Percentiles rank a stretch among this genome's conserved stretches.
Evolutionary conservation across 805 yeast genomes (phyloP).

Genomic region (Candida silvicultrix): DNA sequence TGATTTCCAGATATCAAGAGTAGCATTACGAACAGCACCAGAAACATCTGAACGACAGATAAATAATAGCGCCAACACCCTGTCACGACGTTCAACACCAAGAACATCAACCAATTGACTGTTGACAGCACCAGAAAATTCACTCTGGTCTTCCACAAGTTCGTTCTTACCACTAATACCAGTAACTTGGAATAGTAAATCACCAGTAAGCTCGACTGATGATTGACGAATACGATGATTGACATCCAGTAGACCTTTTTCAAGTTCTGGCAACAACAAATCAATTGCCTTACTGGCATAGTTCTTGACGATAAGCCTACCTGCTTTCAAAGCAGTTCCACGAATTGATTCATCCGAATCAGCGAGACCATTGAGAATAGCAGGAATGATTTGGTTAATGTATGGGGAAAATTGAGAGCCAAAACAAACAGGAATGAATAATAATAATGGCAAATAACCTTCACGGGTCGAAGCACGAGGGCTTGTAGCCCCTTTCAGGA

Average conservation of each 20-base stretch:
- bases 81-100: conserved; percentile 85
- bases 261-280: conserved; percentile 87
- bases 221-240: conserved; percentile 86
- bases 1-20: conserved; percentile 95
- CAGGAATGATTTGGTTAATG: conserved; percentile 79
- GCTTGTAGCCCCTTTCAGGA: conserved; percentile 64
- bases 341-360: conserved; percentile 82
- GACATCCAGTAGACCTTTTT: conserved; percentile 76
- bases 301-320: conserved; percentile 83
- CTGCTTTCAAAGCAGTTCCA: conserved; percentile 87
- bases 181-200: conserved; percentile 85
- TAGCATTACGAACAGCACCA: conserved; percentile 79
- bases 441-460: conserved; percentile 84
- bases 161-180: conserved; percentile 81
- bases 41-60: conserved; percentile 91
- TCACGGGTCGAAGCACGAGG: conserved; percentile 73
- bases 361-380: conserved; percentile 86
- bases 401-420: conserved; percentile 91
- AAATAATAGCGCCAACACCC: conserved; percentile 78
- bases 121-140: conserved; percentile 44
- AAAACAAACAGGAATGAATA: conserved; percentile 91
- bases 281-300: conserved; percentile 93
- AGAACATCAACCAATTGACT: conserved; percentile 67
- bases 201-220: conserved; percentile 94
- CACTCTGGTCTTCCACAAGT: conserved; percentile 47